These are phyloP conservation scores for Candida stauntonica DNA, from an alignment of 805 yeast species.

Conservation along the genomic window DNA sequence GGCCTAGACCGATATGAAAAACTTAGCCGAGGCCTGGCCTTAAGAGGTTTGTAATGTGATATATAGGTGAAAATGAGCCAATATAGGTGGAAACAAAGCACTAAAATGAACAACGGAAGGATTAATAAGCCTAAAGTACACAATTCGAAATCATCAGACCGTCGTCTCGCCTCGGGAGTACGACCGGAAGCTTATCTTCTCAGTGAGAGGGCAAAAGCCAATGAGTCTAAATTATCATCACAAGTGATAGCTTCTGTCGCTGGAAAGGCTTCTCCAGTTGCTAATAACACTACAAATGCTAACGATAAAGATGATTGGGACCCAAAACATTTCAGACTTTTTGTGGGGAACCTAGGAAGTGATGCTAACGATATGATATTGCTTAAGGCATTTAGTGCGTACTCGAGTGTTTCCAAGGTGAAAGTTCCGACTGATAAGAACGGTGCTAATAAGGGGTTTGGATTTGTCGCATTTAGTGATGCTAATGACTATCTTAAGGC, in stretches of 20 bases:
- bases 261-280: constrained; percentile 3
- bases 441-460: constrained; percentile 56
- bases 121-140: constrained; percentile 16
- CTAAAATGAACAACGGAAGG: constrained; percentile 1
- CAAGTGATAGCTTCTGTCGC: constrained; percentile 14
- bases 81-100: too few relatives aligned
- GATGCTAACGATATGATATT: constrained; percentile 60
- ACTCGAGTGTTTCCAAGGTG: constrained; percentile 50
- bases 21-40: too few relatives aligned
- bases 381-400: constrained; percentile 49
- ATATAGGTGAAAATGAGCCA: too few relatives aligned
- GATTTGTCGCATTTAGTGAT: constrained; percentile 64
- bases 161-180: constrained; percentile 48
- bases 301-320: constrained; percentile 50
- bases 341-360: constrained; percentile 69
- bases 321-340: constrained; percentile 64
- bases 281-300: constrained; percentile 30
- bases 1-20: too few relatives aligned
- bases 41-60: too few relatives aligned
- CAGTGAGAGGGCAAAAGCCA: constrained; percentile 22
- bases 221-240: constrained; percentile 10
- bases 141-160: constrained; percentile 41
- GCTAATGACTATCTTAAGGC: constrained; percentile 67
- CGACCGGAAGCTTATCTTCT: constrained; percentile 43
- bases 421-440: constrained; percentile 51